Conservation (phyloP, 2,329 filamentous ascomycete genomes). For the Cadophora gregata region DNA sequence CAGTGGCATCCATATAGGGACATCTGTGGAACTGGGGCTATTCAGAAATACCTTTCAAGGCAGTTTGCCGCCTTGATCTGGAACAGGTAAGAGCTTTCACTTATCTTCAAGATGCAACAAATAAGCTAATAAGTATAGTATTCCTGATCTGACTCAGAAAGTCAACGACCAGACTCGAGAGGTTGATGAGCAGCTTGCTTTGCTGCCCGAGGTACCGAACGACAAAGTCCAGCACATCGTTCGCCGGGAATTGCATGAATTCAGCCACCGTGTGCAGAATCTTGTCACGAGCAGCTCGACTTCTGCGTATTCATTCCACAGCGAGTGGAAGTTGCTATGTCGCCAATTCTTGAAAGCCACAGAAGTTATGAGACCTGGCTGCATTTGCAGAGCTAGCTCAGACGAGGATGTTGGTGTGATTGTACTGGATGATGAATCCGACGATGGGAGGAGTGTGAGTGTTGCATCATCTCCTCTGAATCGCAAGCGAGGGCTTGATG, state of each 20-base stretch:
- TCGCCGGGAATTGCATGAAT: conserved; percentile 60
- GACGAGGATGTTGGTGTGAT: neutral
- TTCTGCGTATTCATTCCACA: conserved; percentile 50
- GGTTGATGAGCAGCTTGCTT: conserved; percentile 60
- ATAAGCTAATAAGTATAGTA: neutral
- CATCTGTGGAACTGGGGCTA: neutral
- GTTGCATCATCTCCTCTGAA: neutral
- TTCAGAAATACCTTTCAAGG: conserved; percentile 9
- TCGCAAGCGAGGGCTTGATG: neutral
- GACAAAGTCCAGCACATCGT: conserved; percentile 71
- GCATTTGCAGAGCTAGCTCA: conserved; percentile 9
- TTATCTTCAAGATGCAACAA: neutral
- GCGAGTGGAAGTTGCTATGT: conserved; percentile 46
- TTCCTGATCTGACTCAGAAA: conserved; percentile 21
- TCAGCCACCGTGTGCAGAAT: conserved; percentile 50
- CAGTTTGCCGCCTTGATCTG: neutral
- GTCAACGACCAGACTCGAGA: conserved; percentile 48
- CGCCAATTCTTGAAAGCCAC: conserved; percentile 45
- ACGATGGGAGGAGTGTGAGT: conserved; percentile 17
- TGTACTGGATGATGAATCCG: conserved; percentile 16
- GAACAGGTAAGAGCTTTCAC: neutral
- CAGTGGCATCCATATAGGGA: neutral
- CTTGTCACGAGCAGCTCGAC: neutral
- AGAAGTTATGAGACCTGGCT: conserved; percentile 38
- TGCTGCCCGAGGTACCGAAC: conserved; percentile 69